Base-by-base conservation (phyloP, 805 yeast species). In the Candida sanyiensis region DNA sequence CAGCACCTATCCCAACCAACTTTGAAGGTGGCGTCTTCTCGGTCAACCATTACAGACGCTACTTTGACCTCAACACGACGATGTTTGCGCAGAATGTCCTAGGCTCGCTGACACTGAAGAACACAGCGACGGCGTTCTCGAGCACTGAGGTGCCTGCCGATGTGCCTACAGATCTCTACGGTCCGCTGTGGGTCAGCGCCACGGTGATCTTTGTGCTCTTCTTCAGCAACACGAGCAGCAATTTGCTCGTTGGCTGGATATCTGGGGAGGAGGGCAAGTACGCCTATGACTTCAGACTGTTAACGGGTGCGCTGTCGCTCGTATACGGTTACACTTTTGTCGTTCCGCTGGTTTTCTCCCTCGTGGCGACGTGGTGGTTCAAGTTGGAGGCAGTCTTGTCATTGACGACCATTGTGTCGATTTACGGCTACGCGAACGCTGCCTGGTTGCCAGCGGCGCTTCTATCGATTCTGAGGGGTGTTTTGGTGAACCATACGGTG, bases 131-230 rank as follows among this genome's bases (percentile, higher is more conserved):
- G 7, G 4, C 22, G n/a, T 20, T 3, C 10, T 15, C 33, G 19
- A 10, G 22, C 2, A 15, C 12, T 5, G 33, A 29, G 8, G 19
- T 15, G 8, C 13, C 22, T 18, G 22, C 22, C 6, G 33, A 29
- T 29, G 7, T 19, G 15, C 23, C 33, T 29, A 19, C 33, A 13
- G 97, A 89, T 52, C 62, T 89, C 38, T 90, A 87, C 58, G 96
- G 96, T 1, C 83, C 94, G 7, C 66, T 87, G 15, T 89, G 97
- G 97, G 78, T 89, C 31, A 83, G 90, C 10, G 87, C 88, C 0
- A 82, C 95, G 0, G 74, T 86, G 35, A 76, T 85, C 1, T 75
- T 84, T 47, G 64, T 80, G 23, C 67, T 85, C 57, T 88, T 88
- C 61, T 78, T 87, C 42, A 72, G 88, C 32, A 74, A 83, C 25